Base-by-base conservation (phyloP, 176 grass and related monocot species). In the Avena eriantha region DNA sequence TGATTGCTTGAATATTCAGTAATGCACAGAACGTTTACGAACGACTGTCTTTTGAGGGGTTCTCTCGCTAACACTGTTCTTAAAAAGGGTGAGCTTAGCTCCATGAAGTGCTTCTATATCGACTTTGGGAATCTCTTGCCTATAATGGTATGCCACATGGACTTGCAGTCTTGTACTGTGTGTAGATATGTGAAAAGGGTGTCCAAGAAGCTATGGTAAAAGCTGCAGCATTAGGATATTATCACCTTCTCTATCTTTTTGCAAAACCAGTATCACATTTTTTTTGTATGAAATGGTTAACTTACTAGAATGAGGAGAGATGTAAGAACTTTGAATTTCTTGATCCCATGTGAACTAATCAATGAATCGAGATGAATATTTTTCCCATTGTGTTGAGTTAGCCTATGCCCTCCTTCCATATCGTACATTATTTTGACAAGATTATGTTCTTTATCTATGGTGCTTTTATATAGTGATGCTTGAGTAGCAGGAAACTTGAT, bases 1-100 rank as follows among this genome's bases (percentile, higher is more conserved):
- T 99, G 86, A 95, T 69, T 61, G 70, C 33, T 63, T n/a, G 71
- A 51, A 71, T 69, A 46, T 79, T 86, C 41, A 82, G 60, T 4
- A 46, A 60, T 85, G 22, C 31, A 60, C 77, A 70, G 51, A 34
- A 72, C 3, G 7, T 81, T 86, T 86, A 41, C 49, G 34, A 76
- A 23, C 3, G 5, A 43, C 57, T 41, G n/a, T 43, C 24, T 84
- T 72, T 57, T 64, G 1, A 0, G 23, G 61, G 79, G 29, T 54
- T 39, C 4, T 34, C 46, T 14, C 29, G 43, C n/a, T 17, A 41
- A n/a, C 16, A 21, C 14, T 7, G 19, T 77, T 82, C 7, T 16
- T 33, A 68, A 33, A 77, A n/a, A 19, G 2, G 54, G 6, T 10
- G n/a, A 71, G 10, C 46, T 55, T 23, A 68, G 60, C 11, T 17